Evolutionary conservation across 208 protist genomes (phyloP), one percentile per base, ranked within the genome.

Genomic region (Trypanosoma vivax): DNA sequence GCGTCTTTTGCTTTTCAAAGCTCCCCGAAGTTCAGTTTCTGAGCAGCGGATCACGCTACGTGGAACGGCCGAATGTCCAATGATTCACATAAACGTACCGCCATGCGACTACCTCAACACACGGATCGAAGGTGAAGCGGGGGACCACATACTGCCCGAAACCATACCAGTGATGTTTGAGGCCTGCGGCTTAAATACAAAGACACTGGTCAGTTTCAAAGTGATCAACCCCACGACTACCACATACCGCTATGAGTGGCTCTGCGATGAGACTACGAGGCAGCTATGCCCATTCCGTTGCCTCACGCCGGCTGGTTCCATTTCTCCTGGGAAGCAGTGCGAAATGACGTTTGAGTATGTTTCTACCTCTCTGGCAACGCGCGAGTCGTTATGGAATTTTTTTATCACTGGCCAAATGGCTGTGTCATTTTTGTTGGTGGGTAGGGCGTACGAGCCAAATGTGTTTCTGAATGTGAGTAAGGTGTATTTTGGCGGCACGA

Each of bases 51-150:
- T 98, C 18, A 54, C 70, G 2, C 58, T 99, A 39, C 60, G 60
- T 24, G 97, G 94, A 13, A 61, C 52, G 10, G 83, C 74, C 7
- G 76, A 85, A 55, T 95, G 96, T 52, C 96, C 97, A 3, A 61
- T 97, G n/a, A 94, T 97, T 42, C 97, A 99, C 76, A 95, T 99
- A 65, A 80, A 98, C 34, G 51, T 98, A 3, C 77, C 80, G 2
- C 60, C 72, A 7, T 96, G 69, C 30, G 90, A 97, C 69, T 97
- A 97, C 52, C 67, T 98, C 7, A 41, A 25, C 11, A 70, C 63
- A 0, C 79, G 92, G 18, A 46, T 84, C 9, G 76, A 88, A 30
- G 82, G 80, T 27, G 75, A 83, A 48, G 63, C 53, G 10, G 72
- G 74, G 24, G 28, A 42, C 0, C 21, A 58, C 7, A 40, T 67